phyloP scores from a whole-genome alignment of 2,329 filamentous ascomycete species.

The Septoria linicola region DNA sequence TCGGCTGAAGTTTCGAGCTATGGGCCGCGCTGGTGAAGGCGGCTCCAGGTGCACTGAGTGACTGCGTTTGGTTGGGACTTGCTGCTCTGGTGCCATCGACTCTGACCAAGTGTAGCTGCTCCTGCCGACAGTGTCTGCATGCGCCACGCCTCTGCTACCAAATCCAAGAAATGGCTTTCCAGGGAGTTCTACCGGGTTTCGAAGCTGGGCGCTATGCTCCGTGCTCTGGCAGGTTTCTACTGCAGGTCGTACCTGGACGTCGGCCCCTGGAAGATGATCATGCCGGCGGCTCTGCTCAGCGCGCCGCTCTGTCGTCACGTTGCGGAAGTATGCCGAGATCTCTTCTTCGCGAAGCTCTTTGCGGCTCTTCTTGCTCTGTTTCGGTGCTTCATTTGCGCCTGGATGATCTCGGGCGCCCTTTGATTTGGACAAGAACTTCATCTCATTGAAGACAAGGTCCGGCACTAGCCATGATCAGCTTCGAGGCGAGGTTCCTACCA shows the following conservation, averaged over 20 bases:
- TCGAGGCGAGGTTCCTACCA: conserved; percentile 28
- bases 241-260: neutral
- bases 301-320: conserved; percentile 5
- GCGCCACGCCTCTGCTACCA: conserved; percentile 37
- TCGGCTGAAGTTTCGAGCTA: no score
- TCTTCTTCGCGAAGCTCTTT: conserved; percentile 41
- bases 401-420: conserved; percentile 31
- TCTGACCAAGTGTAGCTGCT: conserved; percentile 47
- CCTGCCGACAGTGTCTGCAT: conserved; percentile 29
- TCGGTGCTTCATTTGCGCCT: conserved; percentile 27
- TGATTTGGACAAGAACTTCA: conserved; percentile 48
- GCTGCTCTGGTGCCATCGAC: conserved; percentile 27
- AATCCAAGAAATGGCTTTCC: conserved; percentile 42
- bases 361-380: conserved; percentile 37
- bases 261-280: neutral
- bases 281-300: neutral
- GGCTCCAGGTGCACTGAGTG: neutral
- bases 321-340: conserved; percentile 48
- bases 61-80: neutral
- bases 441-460: conserved; percentile 53
- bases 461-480: conserved; percentile 44
- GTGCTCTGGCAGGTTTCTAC: neutral
- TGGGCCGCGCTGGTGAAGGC: neutral
- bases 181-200: conserved; percentile 36
- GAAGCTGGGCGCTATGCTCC: neutral